Percentiles rank a stretch among this genome's conserved stretches.
phyloP scores from a whole-genome alignment of 225 moss, liverwort and hornwort genomes.

The Sphagnum contortum region DNA sequence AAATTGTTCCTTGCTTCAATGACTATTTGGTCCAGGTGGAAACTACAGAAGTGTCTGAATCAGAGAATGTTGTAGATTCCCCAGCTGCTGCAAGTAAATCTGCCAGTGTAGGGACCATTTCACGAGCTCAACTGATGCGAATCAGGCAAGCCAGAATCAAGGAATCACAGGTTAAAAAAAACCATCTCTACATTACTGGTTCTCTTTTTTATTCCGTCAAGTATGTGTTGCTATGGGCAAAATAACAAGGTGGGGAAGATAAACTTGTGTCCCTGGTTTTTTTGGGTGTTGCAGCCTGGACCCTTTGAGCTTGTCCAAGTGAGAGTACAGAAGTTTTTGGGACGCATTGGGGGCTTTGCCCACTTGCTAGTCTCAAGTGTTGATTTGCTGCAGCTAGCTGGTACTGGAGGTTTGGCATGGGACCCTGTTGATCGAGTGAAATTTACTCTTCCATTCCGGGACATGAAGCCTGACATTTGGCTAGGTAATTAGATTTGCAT shows the following conservation, averaged over 20 bases:
- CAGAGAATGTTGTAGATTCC: slow-evolving; percentile 9
- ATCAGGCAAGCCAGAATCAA: slow-evolving; percentile 65
- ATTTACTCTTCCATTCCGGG: slow-evolving; percentile 72
- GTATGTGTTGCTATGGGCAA: no score
- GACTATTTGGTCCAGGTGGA: slow-evolving; percentile 69
- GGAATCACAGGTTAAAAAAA: slow-evolving; percentile 51
- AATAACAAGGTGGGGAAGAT: no score
- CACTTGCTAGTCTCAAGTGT: slow-evolving; percentile 69
- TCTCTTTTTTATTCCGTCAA: no score
- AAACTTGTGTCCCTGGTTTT: no score
- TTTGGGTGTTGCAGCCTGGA: slow-evolving; percentile 35
- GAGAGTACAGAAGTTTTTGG: slow-evolving; percentile 80
- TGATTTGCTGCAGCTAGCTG: slow-evolving; percentile 59
- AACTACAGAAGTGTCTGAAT: slow-evolving; percentile 50
- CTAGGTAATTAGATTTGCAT: slow-evolving; percentile 44
- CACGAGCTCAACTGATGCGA: slow-evolving; percentile 48
- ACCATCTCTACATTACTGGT: no score
- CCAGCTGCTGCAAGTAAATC: slow-evolving; percentile 15
- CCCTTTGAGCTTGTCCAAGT: slow-evolving; percentile 73
- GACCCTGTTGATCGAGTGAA: slow-evolving; percentile 70
- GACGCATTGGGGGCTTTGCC: slow-evolving; percentile 68
- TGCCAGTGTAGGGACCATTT: slow-evolving; percentile 24
- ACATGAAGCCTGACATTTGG: slow-evolving; percentile 87
- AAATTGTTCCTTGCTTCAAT: slow-evolving; percentile 55
- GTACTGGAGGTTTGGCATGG: slow-evolving; percentile 89